Percentiles rank a stretch among this genome's conserved stretches.
Conservation (phyloP, 2,329 filamentous ascomycete genomes). For the Aspergillus sp. region DNA sequence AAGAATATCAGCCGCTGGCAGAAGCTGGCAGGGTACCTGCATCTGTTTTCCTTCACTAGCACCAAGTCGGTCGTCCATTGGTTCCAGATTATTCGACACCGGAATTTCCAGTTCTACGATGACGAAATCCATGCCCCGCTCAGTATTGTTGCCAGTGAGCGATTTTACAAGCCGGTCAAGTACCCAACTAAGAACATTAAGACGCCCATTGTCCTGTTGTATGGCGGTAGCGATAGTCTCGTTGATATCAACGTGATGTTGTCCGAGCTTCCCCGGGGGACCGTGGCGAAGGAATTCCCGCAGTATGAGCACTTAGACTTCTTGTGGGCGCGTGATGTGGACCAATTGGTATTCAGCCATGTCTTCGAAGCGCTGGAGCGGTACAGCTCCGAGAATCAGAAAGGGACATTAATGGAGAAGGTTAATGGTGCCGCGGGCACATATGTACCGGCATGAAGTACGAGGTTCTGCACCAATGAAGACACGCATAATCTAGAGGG, state of each 20-base stretch:
- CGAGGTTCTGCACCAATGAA: not conserved
- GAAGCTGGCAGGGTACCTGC: conserved; percentile 92
- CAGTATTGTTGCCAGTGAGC: conserved; percentile 68
- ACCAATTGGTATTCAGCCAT: conserved; percentile 82
- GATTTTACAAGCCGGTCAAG: conserved; percentile 94
- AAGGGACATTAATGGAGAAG: conserved; percentile 3
- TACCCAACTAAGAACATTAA: conserved; percentile 97
- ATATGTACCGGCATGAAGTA: conserved; percentile 9
- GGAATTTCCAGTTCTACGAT: conserved; percentile 97
- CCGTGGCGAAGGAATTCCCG: conserved; percentile 79
- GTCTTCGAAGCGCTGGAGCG: conserved; percentile 85
- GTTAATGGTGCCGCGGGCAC: conserved; percentile 14
- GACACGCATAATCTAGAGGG: not conserved
- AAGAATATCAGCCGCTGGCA: conserved; percentile 82
- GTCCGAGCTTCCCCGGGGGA: conserved; percentile 80
- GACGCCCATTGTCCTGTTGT: conserved; percentile 89
- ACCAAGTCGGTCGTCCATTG: conserved; percentile 97
- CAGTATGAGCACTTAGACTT: conserved; percentile 98
- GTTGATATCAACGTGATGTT: conserved; percentile 95
- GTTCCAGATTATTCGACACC: conserved; percentile 98
- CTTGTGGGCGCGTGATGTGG: conserved; percentile 85
- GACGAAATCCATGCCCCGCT: conserved; percentile 84
- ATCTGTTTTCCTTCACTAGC: conserved; percentile 94
- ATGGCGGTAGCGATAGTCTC: conserved; percentile 89
- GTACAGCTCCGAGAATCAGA: conserved; percentile 41